Conservation (phyloP, 2,329 filamentous ascomycete genomes). For the Diplodia sapinea region DNA sequence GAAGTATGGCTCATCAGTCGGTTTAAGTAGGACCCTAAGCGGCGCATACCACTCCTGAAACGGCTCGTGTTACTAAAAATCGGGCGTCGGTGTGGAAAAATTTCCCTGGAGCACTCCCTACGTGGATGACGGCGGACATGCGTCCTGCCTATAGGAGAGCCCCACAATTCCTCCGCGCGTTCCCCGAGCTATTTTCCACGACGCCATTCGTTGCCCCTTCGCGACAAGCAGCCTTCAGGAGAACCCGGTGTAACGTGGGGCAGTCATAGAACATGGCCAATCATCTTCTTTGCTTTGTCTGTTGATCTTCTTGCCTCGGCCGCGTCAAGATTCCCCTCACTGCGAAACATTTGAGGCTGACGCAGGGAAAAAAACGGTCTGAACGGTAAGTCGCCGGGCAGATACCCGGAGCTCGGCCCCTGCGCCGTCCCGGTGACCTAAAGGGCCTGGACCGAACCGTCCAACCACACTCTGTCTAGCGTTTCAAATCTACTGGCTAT, state of each 20-base stretch:
- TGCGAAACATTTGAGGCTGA: too few species aligned
- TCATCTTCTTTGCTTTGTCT: neutral
- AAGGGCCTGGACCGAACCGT: neutral
- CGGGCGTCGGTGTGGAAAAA: neutral
- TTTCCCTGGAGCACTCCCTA: neutral
- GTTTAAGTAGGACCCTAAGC: slow-evolving; percentile 2
- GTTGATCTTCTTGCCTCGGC: neutral
- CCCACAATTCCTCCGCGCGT: slow-evolving; percentile 18
- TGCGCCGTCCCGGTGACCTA: neutral
- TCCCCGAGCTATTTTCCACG: neutral
- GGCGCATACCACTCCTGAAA: neutral
- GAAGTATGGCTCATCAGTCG: neutral
- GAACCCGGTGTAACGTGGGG: neutral
- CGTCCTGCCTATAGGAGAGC: neutral
- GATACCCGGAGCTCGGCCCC: neutral
- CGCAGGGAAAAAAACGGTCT: neutral
- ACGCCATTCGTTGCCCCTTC: slow-evolving; percentile 3
- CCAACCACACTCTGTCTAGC: neutral
- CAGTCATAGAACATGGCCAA: neutral
- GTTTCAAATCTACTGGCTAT: neutral
- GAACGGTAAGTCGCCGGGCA: neutral
- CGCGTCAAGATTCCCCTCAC: too few species aligned
- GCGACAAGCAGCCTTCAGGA: neutral
- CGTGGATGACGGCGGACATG: neutral
- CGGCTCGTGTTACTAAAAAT: neutral